Evolutionary conservation across 208 protist genomes (phyloP).

Genomic region (Strigomonas galati): DNA sequence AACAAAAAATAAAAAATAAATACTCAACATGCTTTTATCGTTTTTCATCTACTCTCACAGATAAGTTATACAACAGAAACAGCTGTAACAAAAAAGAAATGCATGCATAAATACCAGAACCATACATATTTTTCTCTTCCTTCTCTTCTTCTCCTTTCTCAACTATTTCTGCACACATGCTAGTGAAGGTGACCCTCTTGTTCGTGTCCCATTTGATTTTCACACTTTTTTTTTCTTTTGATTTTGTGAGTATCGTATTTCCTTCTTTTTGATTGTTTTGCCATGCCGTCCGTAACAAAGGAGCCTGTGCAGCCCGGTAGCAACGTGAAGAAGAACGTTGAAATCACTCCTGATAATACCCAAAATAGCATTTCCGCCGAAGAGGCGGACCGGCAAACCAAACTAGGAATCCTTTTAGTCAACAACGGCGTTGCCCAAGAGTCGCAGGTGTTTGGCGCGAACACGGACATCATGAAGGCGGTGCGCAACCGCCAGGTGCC

Average conservation of each 20-base stretch:
- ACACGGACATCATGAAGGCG: conserved; percentile 19
- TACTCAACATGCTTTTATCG: background rate
- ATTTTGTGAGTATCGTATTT: conserved; percentile 1
- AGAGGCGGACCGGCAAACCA: conserved; percentile 41
- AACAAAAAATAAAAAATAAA: background rate
- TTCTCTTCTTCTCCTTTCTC: conserved; percentile 2
- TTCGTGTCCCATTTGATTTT: background rate
- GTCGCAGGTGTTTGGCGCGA: conserved; percentile 46
- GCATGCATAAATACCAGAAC: background rate
- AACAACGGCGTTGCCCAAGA: conserved; percentile 49
- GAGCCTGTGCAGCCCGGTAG: background rate
- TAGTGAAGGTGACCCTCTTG: background rate
- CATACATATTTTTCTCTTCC: background rate
- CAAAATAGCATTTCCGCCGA: conserved; percentile 6
- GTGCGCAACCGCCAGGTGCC: conserved; percentile 23
- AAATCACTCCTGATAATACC: background rate
- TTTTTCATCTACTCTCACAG: background rate
- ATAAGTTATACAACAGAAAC: background rate
- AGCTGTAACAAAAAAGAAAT: conserved; percentile 5
- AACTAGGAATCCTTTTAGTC: conserved; percentile 62
- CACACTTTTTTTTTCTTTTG: conserved; percentile 9
- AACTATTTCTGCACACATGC: background rate
- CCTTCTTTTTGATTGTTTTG: background rate
- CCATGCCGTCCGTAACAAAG: conserved; percentile 3
- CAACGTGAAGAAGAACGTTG: background rate